Evolutionary conservation across 1,284 basidiomycete species (phyloP), one percentile per base, ranked within the genome.

Genomic region (Microbotryomycetes sp.): DNA sequence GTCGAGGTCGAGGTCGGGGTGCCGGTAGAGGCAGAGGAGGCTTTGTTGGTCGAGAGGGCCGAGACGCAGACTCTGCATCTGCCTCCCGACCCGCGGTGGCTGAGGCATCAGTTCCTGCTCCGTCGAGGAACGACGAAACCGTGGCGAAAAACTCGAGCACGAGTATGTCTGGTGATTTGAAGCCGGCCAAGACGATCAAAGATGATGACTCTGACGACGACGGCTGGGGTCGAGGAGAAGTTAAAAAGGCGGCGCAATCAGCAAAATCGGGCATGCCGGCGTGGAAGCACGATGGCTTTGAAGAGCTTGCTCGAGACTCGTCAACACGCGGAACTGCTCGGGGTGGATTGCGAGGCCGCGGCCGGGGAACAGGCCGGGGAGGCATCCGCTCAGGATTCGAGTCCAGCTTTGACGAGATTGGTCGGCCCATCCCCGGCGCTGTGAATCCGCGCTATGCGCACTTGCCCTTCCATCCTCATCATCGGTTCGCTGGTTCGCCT

Each of bases 241-340:
- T 52, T 24, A 57, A 61, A 31, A 47, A 55, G 31, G 16, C 80
- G 85, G 60, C 57, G 52, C 9, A 41, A 18, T 18, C 35, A 41
- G 35, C 35, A 9, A 41, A 9, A 41, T 41, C 35, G 18, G 18
- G 18, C 9, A 85, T 88, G 63, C 81, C 80, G 51, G 74, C 81
- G 3, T 89, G 88, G 88, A 84, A 80, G 0, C 88, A 89, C 71
- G 87, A 89, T 72, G 87, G 88, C 2, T 90, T 85, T 66, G 88
- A 89, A 74, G 86, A 89, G 77, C 82, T 89, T 82, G 86, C 82
- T 75, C 80, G 79, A 58, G 80, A 80, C 66, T 87, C 89, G 60
- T 57, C 79, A 79, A 59, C 73, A 68, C 69, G 65, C 9, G 62
- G 51, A 0, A 16, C 51, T 16, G 29, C 26, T 9, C 21, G 52